Evolutionary conservation across 352 stramenopile genomes (phyloP), one percentile per base, ranked within the genome.

Genomic region (Pythium aristosporum): DNA sequence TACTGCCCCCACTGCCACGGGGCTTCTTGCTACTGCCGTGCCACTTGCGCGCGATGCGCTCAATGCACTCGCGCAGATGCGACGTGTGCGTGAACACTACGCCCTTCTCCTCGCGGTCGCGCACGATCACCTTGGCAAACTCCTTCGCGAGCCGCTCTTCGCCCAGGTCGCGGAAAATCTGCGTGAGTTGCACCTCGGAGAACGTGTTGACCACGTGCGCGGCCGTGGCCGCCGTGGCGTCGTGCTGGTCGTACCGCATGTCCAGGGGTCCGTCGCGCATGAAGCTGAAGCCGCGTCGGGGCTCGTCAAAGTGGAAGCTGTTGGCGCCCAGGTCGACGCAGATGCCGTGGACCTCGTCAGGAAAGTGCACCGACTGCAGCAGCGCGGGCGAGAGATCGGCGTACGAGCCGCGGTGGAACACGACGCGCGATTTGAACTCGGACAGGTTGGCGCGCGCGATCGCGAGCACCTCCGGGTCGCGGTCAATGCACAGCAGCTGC

Each of bases 261-360:
- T 94, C 82, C 30, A 94, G 58, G 39, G 85, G 85, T 0, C 85
- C 85, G 64, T 94, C 82, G 53, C 80, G 78, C 56, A 85, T 67
- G 46, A 80, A 82, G 70, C 83, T 92, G 63, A 94, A 92, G 18
- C 85, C 85, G 30, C 85, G 78, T 34, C 74, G 70, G 11, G 76
- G 67, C 48, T 80, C 72, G 57, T 94, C 85, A 53, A 92, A 89
- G 71, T 94, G 85, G 57, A 88, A 90, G 65, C 85, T 94, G 60
- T 94, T 94, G 32, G 82, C 85, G 11, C 85, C 85, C 11, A 94
- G 76, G 64, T 94, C 85, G 32, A 94, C 81, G 47, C 90, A 69
- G 57, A 91, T 82, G 41, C 85, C 85, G 44, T 88, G 75, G 5
- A 92, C 83, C 43, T 78, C 48, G 9, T 54, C 32, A 5, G 80